Evolutionary conservation across 441 rosid species (phyloP), one percentile per base, ranked within the genome.

Genomic region (Erodium trifolium): DNA sequence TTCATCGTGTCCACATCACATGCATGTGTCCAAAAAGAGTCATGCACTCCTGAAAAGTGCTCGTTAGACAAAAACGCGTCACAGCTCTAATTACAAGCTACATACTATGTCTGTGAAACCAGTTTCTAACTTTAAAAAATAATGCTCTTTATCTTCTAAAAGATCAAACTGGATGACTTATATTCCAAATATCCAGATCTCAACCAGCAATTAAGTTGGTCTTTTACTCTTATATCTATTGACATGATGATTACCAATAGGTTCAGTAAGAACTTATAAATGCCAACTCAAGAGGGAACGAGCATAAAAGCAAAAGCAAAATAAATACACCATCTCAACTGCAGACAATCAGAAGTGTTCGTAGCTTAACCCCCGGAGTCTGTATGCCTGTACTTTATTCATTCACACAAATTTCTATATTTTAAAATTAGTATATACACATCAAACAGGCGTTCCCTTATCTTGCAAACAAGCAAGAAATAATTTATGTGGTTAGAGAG

Each of bases 21-120:
- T 47, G 97, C 97, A 81, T 94, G 99, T 4, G 97, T 94, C 99
- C 97, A 94, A 70, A 86, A 94, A 10, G 99, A 94, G 81, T 94
- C 99, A 72, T 94, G 99, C 72, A 94, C 99, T 67, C 99, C 99
- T 94, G 88, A 71, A 78, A 47, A 75, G 14, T 43, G 14, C 57
- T 71, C 39, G 63, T 60, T 70, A 53, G 67, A 67, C 49, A 6
- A 19, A 5, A 12, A 71, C 11, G 31, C 31, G 23, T 0, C 43
- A 65, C 49, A 16, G 41, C 14, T 60, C 41, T 27, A 3, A 23
- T 14, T 2, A 19, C 51, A 34, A 27, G 27, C 29, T 63, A 14
- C 37, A 63, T 63, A 27, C 11, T 63, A 27, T 17, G 27, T 12
- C 1, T n/a, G 9, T 7, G 11, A 17, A 18, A 57, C 63, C 27